Percentiles rank a stretch among this genome's conserved stretches.
phyloP scores from a whole-genome alignment of 1,139 yeast species.

The Candida freyschussii region DNA sequence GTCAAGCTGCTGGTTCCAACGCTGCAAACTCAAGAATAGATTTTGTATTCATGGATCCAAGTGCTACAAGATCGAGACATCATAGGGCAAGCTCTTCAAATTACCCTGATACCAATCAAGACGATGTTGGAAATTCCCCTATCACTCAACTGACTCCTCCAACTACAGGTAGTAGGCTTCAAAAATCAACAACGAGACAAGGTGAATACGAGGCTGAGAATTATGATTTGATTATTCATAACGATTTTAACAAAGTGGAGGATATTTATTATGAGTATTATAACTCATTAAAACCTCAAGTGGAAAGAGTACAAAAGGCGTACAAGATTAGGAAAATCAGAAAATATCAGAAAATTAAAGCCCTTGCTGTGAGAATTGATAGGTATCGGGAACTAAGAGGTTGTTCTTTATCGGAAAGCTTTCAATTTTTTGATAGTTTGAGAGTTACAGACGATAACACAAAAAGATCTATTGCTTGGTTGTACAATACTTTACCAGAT shows the following conservation, averaged over 20 bases:
- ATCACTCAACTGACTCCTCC: constrained; percentile 20
- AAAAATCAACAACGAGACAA: constrained; percentile 21
- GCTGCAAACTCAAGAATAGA: constrained; percentile 21
- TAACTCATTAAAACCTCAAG: constrained; percentile 26
- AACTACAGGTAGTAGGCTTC: constrained; percentile 17
- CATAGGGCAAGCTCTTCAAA: constrained; percentile 21
- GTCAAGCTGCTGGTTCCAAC: constrained; percentile 10
- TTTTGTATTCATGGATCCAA: constrained; percentile 27
- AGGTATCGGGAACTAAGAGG: constrained; percentile 24
- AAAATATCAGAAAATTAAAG: constrained; percentile 27
- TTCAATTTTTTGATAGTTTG: constrained; percentile 24
- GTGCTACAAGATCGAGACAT: constrained; percentile 22
- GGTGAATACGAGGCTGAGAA: constrained; percentile 26
- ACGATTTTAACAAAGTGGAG: constrained; percentile 26
- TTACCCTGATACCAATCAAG: constrained; percentile 14
- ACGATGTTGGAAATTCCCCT: constrained; percentile 20
- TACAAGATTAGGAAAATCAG: constrained; percentile 27
- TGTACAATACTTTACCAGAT: constrained; percentile 26
- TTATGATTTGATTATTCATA: constrained; percentile 25
- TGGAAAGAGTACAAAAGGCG: constrained; percentile 26
- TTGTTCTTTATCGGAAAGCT: constrained; percentile 22
- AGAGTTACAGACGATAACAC: constrained; percentile 24
- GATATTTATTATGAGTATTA: constrained; percentile 25
- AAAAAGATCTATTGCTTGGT: constrained; percentile 27
- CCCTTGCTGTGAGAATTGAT: constrained; percentile 27